These are phyloP conservation scores for Malus orientalis DNA, from an alignment of 306 rosid genomes.

Conservation along the genomic window DNA sequence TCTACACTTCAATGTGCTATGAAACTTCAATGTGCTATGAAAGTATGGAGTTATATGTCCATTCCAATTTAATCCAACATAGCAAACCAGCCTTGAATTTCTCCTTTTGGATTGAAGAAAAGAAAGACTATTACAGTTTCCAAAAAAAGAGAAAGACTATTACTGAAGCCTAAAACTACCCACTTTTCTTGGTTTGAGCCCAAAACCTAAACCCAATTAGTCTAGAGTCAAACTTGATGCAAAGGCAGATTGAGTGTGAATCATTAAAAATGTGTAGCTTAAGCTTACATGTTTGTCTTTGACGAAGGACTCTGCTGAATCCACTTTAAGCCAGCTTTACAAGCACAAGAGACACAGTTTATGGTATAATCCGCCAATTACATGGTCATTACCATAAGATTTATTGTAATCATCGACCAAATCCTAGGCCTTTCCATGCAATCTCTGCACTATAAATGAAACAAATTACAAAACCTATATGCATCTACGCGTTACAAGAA, in stretches of 20 bases:
- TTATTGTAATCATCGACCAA: neutral
- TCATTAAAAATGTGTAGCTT: neutral
- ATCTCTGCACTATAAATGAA: neutral
- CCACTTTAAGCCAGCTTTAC: neutral
- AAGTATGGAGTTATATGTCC: too few species aligned
- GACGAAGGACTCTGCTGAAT: neutral
- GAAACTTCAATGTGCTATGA: too few species aligned
- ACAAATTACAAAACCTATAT: neutral
- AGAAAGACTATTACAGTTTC: too few species aligned
- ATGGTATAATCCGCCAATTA: conserved; percentile 7
- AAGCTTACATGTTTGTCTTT: neutral
- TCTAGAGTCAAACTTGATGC: neutral
- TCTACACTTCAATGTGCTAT: neutral
- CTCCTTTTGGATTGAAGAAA: too few species aligned
- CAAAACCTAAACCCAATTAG: too few species aligned
- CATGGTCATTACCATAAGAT: neutral
- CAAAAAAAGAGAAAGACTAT: too few species aligned
- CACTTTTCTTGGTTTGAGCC: neutral
- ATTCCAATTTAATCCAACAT: neutral
- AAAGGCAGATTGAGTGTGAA: neutral
- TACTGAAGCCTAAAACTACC: neutral
- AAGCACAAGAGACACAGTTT: neutral
- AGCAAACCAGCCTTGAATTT: neutral
- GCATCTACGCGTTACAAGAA: neutral
- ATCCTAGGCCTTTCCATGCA: neutral